Percentiles rank a stretch among this genome's conserved stretches.
Conservation (phyloP, 1,284 basidiomycete genomes). For the Fomitiporia mediterranea region DNA sequence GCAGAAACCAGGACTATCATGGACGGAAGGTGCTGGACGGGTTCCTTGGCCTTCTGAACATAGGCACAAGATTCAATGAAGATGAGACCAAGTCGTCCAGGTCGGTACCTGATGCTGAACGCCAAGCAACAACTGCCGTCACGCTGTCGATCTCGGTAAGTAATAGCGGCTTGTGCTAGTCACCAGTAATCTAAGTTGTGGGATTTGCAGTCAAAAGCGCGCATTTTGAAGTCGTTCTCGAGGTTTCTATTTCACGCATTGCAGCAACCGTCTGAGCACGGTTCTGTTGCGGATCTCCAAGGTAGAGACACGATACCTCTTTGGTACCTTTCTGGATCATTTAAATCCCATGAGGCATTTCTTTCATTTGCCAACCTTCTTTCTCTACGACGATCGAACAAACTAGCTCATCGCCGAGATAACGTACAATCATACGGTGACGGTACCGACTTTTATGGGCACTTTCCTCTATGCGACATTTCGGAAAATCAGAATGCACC, state of each 20-base stretch:
- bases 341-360: conserved; percentile 44
- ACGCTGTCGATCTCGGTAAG: conserved; percentile 59
- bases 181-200: too few species aligned
- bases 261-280: not conserved
- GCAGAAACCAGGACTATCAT: conserved; percentile 36
- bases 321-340: conserved; percentile 52
- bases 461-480: not conserved
- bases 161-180: too few species aligned
- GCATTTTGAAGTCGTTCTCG: conserved; percentile 56
- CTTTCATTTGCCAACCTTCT: conserved; percentile 42
- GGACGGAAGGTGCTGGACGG: conserved; percentile 67
- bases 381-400: conserved; percentile 18
- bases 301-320: conserved; percentile 25
- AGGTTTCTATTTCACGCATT: conserved; percentile 47
- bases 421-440: conserved; percentile 14
- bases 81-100: conserved; percentile 29
- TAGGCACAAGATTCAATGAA: conserved; percentile 56
- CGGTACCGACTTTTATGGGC: conserved; percentile 25
- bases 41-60: conserved; percentile 69
- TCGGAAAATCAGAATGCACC: not conserved
- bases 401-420: not conserved
- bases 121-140: conserved; percentile 57
- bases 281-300: not conserved
- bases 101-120: conserved; percentile 35
- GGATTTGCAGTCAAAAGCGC: conserved; percentile 52